These are phyloP conservation scores for Phytopythium aichiense DNA, from an alignment of 352 stramenopile genomes.

Conservation along the genomic window DNA sequence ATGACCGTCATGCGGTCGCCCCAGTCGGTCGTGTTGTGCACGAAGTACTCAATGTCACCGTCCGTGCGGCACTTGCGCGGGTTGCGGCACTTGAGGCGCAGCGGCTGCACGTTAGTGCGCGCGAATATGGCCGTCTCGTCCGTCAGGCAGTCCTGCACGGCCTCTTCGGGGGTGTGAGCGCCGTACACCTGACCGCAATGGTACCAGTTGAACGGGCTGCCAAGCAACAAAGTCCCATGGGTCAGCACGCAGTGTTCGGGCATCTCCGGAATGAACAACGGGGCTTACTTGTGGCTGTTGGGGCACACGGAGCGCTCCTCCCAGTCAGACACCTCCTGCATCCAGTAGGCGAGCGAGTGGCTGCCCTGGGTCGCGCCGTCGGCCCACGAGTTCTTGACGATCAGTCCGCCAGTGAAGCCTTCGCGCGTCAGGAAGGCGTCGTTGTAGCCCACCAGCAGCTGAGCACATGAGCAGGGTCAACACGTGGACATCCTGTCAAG, in stretches of 20 bases:
- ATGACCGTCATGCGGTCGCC: slow-evolving; percentile 81
- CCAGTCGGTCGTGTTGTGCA: slow-evolving; percentile 78
- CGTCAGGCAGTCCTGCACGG: slow-evolving; percentile 48
- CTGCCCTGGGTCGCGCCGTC: slow-evolving; percentile 62
- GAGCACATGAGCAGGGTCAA: background rate
- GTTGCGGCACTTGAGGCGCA: slow-evolving; percentile 65
- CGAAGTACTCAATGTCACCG: slow-evolving; percentile 68
- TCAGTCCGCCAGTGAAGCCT: slow-evolving; percentile 67
- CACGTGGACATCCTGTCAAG: background rate
- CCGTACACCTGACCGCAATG: slow-evolving; percentile 53
- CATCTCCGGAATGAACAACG: background rate
- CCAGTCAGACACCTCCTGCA: slow-evolving; percentile 81
- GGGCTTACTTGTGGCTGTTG: slow-evolving; percentile 73
- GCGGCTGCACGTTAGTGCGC: slow-evolving; percentile 65
- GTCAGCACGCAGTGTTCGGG: background rate
- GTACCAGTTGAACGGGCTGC: slow-evolving; percentile 79
- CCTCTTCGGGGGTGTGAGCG: slow-evolving; percentile 34
- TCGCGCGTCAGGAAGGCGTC: slow-evolving; percentile 71
- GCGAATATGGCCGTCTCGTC: slow-evolving; percentile 67
- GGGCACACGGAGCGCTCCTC: slow-evolving; percentile 73
- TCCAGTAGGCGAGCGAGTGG: slow-evolving; percentile 77
- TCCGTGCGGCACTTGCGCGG: slow-evolving; percentile 45
- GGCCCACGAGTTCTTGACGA: slow-evolving; percentile 76
- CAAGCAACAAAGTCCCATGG: slow-evolving; percentile 5
- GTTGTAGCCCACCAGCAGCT: slow-evolving; percentile 80